A percentile compares a stretch with the other conserved stretches of the same genome.
These are phyloP conservation scores for Verbascum thapsus DNA, from an alignment of 257 asterid genomes.

Conservation along the genomic window DNA sequence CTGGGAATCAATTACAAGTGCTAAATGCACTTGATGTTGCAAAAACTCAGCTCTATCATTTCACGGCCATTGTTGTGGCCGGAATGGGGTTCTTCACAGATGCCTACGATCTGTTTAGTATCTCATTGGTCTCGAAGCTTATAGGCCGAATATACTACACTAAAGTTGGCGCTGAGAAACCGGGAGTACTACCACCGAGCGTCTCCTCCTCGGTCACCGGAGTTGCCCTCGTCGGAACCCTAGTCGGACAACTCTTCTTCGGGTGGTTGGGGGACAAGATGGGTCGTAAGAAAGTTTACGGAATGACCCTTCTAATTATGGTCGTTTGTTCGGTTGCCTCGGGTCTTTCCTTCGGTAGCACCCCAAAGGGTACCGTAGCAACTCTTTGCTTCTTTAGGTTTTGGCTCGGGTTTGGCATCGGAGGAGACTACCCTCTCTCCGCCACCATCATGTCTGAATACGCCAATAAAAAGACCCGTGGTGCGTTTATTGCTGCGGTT, in stretches of 20 bases:
- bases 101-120: slow-evolving; percentile 25
- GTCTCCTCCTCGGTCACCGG: slow-evolving; percentile 8
- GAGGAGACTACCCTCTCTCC: slow-evolving; percentile 24
- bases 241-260: slow-evolving; percentile 20
- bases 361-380: slow-evolving; percentile 19
- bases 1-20: slow-evolving; percentile 33
- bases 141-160: slow-evolving; percentile 22
- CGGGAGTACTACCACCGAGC: slow-evolving; percentile 2
- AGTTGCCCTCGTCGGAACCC: slow-evolving; percentile 26
- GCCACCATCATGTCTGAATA: slow-evolving; percentile 25
- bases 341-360: slow-evolving; percentile 15
- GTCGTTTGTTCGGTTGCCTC: slow-evolving; percentile 15
- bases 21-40: slow-evolving; percentile 39
- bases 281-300: slow-evolving; percentile 22
- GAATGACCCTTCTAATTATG: slow-evolving; percentile 19
- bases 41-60: slow-evolving; percentile 27
- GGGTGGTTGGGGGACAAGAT: slow-evolving; percentile 27
- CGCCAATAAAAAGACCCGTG: slow-evolving; percentile 27
- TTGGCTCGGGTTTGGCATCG: slow-evolving; percentile 30
- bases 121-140: slow-evolving; percentile 10
- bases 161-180: neutral
- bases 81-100: slow-evolving; percentile 28
- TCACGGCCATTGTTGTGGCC: slow-evolving; percentile 15
- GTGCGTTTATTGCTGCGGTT: slow-evolving; percentile 21
- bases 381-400: slow-evolving; percentile 26